Conservation (phyloP, 805 yeast species). For the Nakazawaea sp. region DNA sequence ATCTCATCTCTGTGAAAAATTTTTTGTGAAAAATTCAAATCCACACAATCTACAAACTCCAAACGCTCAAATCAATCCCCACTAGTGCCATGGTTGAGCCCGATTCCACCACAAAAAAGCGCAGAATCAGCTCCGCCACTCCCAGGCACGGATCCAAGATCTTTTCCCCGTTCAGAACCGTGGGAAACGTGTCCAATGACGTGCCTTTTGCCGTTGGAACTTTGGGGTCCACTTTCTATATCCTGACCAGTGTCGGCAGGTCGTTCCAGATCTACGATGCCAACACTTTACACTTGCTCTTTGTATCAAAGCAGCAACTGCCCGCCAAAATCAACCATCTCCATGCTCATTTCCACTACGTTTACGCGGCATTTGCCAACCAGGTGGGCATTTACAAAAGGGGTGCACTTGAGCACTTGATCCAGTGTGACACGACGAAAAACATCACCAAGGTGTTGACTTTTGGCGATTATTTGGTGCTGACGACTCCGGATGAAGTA, state of each 20-base stretch:
- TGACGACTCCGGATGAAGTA: conserved; percentile 31
- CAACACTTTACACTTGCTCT: conserved; percentile 73
- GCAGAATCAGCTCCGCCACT: conserved; percentile 7
- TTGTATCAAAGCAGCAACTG: conserved; percentile 79
- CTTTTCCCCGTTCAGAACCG: conserved; percentile 78
- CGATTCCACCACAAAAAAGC: too few relatives aligned
- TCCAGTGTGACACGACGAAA: conserved; percentile 21
- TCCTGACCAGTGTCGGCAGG: conserved; percentile 84
- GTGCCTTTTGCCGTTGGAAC: conserved; percentile 85
- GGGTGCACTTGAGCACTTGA: conserved; percentile 54
- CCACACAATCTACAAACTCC: too few relatives aligned
- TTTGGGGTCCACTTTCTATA: conserved; percentile 79
- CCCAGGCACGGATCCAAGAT: conserved; percentile 40
- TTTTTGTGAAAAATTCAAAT: too few relatives aligned
- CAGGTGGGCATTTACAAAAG: conserved; percentile 74
- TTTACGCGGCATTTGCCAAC: conserved; percentile 69
- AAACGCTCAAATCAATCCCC: too few relatives aligned
- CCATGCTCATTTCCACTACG: conserved; percentile 77
- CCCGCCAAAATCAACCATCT: conserved; percentile 61
- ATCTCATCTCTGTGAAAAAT: neutral
- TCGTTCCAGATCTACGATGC: conserved; percentile 93
- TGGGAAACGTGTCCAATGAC: conserved; percentile 87
- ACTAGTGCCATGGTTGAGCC: too few relatives aligned
- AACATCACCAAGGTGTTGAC: conserved; percentile 43
- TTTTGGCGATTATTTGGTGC: conserved; percentile 77